phyloP scores from a whole-genome alignment of 176 grass and related monocot genomes.

The Otatea glauca region DNA sequence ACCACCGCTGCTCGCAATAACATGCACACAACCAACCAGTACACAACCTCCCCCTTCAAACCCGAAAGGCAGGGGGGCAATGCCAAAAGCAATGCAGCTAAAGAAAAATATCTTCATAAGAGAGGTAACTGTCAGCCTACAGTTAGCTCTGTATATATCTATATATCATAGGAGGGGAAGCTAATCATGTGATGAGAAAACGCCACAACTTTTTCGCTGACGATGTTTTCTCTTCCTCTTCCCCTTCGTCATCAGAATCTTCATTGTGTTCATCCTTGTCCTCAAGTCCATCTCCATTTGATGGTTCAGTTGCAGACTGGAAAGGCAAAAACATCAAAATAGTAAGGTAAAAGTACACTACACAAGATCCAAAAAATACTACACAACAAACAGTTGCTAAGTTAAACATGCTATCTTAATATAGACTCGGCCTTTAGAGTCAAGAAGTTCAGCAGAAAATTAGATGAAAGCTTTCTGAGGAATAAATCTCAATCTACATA shows the following conservation, averaged over 20 bases:
- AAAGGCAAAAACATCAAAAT: conserved; percentile 29
- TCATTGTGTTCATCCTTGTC: conserved; percentile 41
- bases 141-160: conserved; percentile 50
- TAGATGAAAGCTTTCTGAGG: background rate
- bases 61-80: background rate
- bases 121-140: conserved; percentile 52
- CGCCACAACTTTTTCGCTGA: conserved; percentile 91
- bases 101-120: conserved; percentile 22
- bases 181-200: conserved; percentile 76
- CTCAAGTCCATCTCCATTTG: conserved; percentile 33
- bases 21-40: conserved; percentile 37
- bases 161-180: conserved; percentile 8
- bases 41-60: conserved; percentile 5
- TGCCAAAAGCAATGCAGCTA: conserved; percentile 26
- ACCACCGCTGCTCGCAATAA: conserved; percentile 40
- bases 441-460: background rate
- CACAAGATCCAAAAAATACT: background rate
- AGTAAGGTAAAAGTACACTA: background rate
- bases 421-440: background rate
- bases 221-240: conserved; percentile 52
- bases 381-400: background rate
- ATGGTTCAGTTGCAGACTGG: conserved; percentile 53
- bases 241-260: conserved; percentile 54
- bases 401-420: background rate
- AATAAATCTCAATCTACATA: background rate